Base-by-base conservation (phyloP, 2,329 filamentous ascomycete species). In the Aspergillus piperis region DNA sequence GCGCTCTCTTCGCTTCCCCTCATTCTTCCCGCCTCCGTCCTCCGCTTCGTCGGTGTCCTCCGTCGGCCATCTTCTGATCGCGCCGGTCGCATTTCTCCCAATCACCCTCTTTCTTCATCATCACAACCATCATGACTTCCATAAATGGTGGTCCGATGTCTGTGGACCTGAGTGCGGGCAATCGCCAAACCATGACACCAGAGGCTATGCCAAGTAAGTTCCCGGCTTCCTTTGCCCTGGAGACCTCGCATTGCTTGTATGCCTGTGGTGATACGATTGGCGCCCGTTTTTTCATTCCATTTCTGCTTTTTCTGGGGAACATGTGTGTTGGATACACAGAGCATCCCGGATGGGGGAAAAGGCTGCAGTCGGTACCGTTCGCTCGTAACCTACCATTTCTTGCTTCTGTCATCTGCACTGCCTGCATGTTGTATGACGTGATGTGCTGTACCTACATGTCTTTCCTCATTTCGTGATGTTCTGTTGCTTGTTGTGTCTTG, bases 61-160 rank as follows among this genome's bases (percentile, higher is more conserved):
- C 48, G 36, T 39, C 47, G 39, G 54, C 30, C 50, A 39, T 10
- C 41, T 50, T 30, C 39, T 55, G 50, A 60, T 58, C 57, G 55
- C 57, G 57, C 60, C 65, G 64, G 63, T 69, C 66, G 68, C 64
- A 65, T 63, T 53, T 51, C 56, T 50, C 54, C n/a, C 39, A 21
- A 30, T 11, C 10, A 44, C 41, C 19, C 32, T 52, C 11, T 27
- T 58, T 53, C 49, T 21, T 27, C n/a, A n/a, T 15, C 21, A 21
- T 17, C 54, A 39, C 27, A 49, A 30, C 57, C 49, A 65, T 41
- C 55, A 73, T 73, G 71, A 65, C 70, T 59, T 61, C 66, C 8
- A 57, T 67, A 21, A 68, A 64, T 50, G 69, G 68, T 47, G 69
- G 69, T 60, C 67, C 66, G 8, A 68, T 71, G 60, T 67, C 70